Evolutionary conservation across 108 stramenopile genomes (phyloP), one percentile per base, ranked within the genome.

Genomic region (Nannochloropsis gaditana): DNA sequence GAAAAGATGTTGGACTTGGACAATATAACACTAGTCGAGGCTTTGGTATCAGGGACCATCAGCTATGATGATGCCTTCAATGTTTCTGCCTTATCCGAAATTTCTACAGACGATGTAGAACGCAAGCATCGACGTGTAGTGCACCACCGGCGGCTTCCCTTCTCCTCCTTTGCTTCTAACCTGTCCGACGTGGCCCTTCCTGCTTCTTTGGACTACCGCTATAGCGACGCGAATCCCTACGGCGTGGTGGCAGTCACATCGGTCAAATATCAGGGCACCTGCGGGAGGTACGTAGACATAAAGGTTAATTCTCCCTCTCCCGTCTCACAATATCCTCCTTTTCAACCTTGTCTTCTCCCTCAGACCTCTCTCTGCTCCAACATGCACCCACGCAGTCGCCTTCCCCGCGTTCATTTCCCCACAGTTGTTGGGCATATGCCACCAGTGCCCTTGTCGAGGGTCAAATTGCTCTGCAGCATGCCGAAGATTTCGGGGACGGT

Each of bases 1-100:
- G 59, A 6, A n/a, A 73, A 73, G 59, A 73, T 73, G 15, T 73
- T 73, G 59, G n/a, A 73, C n/a, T n/a, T 73, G 59, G 59, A 73
- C 19, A n/a, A 73, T 73, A 73, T 73, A 2, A n/a, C n/a, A 73
- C 15, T n/a, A 8, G 8, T 73, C 4, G 8, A 73, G 59, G n/a
- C 15, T 15, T 73, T 73, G 6, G n/a, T 73, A 4, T 73, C 59
- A n/a, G 59, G 59, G 59, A n/a, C 4, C 8, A 73, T 73, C 59
- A 73, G 19, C 15, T 73, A 73, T 8, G 59, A 73, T 73, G 59
- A 73, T 15, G 59, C n/a, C 3, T 73, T 73, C n/a, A 73, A 15
- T 15, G n/a, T n/a, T 6, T 15, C 59, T 73, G 59, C 59, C n/a
- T 73, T 73, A n/a, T 73, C 59, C 4, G n/a, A n/a, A n/a, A n/a